Base-by-base conservation (phyloP, 208 protist species). In the Trypanosoma caninum region DNA sequence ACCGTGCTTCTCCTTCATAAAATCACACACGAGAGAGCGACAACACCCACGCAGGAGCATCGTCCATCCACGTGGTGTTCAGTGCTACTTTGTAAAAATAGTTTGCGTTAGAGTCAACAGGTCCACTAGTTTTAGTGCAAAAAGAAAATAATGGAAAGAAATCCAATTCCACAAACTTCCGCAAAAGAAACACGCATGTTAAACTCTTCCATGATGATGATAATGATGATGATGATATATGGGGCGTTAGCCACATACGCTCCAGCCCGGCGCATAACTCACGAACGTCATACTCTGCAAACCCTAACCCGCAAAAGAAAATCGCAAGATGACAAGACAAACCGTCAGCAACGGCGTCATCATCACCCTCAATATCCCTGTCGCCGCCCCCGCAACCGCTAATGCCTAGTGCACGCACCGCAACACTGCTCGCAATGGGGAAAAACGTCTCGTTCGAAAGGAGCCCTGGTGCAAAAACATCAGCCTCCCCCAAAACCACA, bases 51-150 rank as follows among this genome's bases (percentile, higher is more conserved):
- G 78, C 82, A 31, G 82, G 82, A 7, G 82, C 78, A 13, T 82
- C 73, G 44, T 50, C 66, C 82, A 89, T 89, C 82, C 82, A 89
- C 10, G 78, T 84, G 34, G 82, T 80, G 56, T 82, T 70, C 20
- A 89, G 38, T 13, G 58, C 59, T 45, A 65, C 75, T 44, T 38
- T 41, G 57, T 53, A 51, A 11, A 22, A 16, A 38, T 33, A 30
- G 30, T 46, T 40, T 22, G 37, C 34, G 50, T 23, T 60, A 20
- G 42, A 54, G 50, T 60, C 42, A 53, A 10, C 44, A 34, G 16
- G 54, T 63, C 67, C 18, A 52, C 42, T 9, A 22, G 47, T 14
- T 14, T 59, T 57, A 14, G 64, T 57, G 46, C 67, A 78, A 55
- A 76, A 78, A 45, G 74, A 65, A 57, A 88, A 88, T 16, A 88